phyloP scores from a whole-genome alignment of 345 rosid genomes.

The Salix exigua region DNA sequence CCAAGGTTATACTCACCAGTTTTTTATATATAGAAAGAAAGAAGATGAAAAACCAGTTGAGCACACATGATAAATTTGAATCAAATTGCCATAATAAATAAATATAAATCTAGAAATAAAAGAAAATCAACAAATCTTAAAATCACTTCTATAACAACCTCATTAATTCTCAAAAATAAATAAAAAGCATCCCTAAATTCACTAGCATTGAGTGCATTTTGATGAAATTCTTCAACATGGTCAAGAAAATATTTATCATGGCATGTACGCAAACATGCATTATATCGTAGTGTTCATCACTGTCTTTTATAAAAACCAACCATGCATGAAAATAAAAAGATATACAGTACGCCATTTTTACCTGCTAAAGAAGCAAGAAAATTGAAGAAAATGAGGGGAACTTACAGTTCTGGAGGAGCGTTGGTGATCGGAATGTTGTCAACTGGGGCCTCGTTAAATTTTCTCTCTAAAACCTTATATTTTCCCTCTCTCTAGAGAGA shows the following conservation, averaged over 20 bases:
- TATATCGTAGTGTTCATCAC: not conserved
- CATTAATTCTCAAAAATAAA: not conserved
- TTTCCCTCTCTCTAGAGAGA: not conserved
- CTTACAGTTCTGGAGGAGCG: slow-evolving; percentile 4
- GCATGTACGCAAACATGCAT: not conserved
- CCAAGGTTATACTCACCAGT: not conserved
- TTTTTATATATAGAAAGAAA: not conserved
- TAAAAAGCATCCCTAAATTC: not conserved
- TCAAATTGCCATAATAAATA: not conserved
- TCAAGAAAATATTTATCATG: not conserved
- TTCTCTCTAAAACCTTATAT: not conserved
- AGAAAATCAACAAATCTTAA: not conserved
- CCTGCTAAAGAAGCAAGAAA: not conserved
- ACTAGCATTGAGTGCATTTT: not conserved
- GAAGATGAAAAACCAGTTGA: not conserved
- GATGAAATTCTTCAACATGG: not conserved
- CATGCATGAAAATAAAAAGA: not conserved
- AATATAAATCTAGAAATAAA: not conserved
- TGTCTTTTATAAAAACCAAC: not conserved
- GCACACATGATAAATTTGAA: not conserved
- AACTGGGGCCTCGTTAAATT: not conserved
- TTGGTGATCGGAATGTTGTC: slow-evolving; percentile 1
- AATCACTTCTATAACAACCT: not conserved
- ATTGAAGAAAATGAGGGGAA: not conserved
- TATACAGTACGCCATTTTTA: not conserved